Evolutionary conservation across 2,329 filamentous ascomycete species (phyloP).

Genomic region (Cryphonectria radicalis): DNA sequence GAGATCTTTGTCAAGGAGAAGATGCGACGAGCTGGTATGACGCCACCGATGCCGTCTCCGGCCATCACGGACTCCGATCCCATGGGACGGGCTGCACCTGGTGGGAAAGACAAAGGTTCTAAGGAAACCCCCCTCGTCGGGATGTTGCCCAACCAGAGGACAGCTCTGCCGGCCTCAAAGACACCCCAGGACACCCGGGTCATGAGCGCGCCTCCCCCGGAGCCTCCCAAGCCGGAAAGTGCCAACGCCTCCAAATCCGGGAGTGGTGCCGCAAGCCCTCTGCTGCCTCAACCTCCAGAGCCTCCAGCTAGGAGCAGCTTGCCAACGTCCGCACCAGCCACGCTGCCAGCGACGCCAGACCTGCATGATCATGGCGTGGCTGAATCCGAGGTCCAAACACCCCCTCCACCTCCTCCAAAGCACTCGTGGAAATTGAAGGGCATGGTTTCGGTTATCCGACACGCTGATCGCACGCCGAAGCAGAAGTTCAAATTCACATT

Average conservation of each 20-base stretch:
- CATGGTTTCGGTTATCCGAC: conserved; percentile 93
- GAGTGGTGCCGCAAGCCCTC: conserved; percentile 33
- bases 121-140: conserved; percentile 32
- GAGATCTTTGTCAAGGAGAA: conserved; percentile 88
- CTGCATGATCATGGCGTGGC: conserved; percentile 39
- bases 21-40: conserved; percentile 64
- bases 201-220: conserved; percentile 12
- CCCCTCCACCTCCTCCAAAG: conserved; percentile 74
- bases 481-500: conserved; percentile 99
- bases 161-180: conserved; percentile 22
- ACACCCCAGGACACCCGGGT: conserved; percentile 20
- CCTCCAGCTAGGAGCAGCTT: conserved; percentile 35
- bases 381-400: conserved; percentile 49
- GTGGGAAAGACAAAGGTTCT: conserved; percentile 34
- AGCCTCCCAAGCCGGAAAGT: conserved; percentile 37
- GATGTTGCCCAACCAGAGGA: conserved; percentile 29
- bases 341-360: conserved; percentile 45
- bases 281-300: conserved; percentile 31
- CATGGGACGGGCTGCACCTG: conserved; percentile 33
- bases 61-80: conserved; percentile 45
- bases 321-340: conserved; percentile 45
- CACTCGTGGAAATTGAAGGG: conserved; percentile 98
- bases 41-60: conserved; percentile 56
- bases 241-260: conserved; percentile 32
- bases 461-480: conserved; percentile 96